A percentile compares a stretch with the other conserved stretches of the same genome.
Conservation (phyloP, 148 eudicot genomes). For the Selenicereus undatus region DNA sequence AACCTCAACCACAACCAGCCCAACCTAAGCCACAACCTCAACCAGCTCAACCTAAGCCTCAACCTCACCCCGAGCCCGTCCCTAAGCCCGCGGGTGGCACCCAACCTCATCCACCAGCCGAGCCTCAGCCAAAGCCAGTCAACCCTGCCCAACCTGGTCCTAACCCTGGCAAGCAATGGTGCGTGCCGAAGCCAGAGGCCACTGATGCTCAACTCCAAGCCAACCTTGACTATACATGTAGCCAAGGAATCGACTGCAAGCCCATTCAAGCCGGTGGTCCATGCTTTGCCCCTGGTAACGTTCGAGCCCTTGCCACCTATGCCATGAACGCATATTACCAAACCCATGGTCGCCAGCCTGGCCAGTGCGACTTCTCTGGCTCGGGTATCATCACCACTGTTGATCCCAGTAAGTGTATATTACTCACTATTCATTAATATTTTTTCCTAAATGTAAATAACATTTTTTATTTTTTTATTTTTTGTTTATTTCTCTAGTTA, state of each 20-base stretch:
- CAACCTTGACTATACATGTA: slow-evolving; percentile 45
- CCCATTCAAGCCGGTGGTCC: slow-evolving; percentile 39
- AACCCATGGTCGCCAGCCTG: slow-evolving; percentile 27
- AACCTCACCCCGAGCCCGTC: too few relatives aligned
- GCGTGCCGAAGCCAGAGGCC: slow-evolving; percentile 21
- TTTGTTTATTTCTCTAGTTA: not conserved
- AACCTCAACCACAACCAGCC: not conserved
- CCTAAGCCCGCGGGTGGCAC: too few relatives aligned
- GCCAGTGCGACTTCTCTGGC: slow-evolving; percentile 40
- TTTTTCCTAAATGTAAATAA: not conserved
- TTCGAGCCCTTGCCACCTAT: slow-evolving; percentile 37
- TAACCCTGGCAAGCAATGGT: slow-evolving; percentile 14
- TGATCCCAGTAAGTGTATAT: slow-evolving; percentile 37
- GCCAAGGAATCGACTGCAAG: slow-evolving; percentile 37
- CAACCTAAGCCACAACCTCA: too few relatives aligned
- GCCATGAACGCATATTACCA: slow-evolving; percentile 51
- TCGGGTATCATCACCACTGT: slow-evolving; percentile 33
- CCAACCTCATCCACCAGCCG: too few relatives aligned
- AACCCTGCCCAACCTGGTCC: not conserved
- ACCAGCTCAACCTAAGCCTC: too few relatives aligned
- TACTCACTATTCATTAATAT: not conserved
- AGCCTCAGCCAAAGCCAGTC: not conserved
- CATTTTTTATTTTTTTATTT: not conserved
- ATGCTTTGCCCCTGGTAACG: slow-evolving; percentile 38
- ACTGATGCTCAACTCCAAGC: slow-evolving; percentile 20